Base-by-base conservation (phyloP, 2,329 filamentous ascomycete genomes). In the Exophiala dermatitidis region DNA sequence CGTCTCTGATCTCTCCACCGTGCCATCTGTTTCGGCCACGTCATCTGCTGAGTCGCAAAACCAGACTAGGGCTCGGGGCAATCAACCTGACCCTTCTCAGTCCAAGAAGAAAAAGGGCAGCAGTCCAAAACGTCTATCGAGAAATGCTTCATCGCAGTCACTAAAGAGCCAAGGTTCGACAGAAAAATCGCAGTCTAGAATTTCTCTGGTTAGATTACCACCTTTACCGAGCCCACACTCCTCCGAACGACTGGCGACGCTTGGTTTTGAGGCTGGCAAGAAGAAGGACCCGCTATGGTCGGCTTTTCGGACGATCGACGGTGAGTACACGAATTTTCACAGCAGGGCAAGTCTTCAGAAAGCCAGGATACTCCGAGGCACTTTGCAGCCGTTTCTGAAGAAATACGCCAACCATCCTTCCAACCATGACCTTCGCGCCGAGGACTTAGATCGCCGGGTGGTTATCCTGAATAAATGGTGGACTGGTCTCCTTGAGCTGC, bases 391-490 rank as follows among this genome's bases (percentile, higher is more conserved):
- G 0, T 95, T 95, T 63, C 72, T 96, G 41, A 79, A 82, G 53
- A 83, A 79, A 48, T 84, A 90, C 62, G 78, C 80, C 55, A 72
- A 78, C 33, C 84, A 91, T 64, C 72, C 80, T 1, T 88, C 86
- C 5, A 85, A 81, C 62, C 75, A 74, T 58, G 73, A 68, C 10
- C 74, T 95, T 43, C 74, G 80, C n/a, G 77, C 88, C 1, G 88
- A 95, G 71, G 88, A 95, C 66, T 71, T 95, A 42, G 90, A 96
- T 64, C 80, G 86, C 34, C 80, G 90, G 55, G 80, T 86, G 1
- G 83, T 82, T 42, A 88, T 94, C 45, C 72, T 95, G 53, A 88
- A 93, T 67, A 90, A 88, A 66, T 96, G 90, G 90, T 96, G 90
- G 90, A 84, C 78, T 41, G 84, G 81, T 1, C 74, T 95, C 37